Conservation (phyloP, 108 stramenopile species). For the Bacterosira constricta region DNA sequence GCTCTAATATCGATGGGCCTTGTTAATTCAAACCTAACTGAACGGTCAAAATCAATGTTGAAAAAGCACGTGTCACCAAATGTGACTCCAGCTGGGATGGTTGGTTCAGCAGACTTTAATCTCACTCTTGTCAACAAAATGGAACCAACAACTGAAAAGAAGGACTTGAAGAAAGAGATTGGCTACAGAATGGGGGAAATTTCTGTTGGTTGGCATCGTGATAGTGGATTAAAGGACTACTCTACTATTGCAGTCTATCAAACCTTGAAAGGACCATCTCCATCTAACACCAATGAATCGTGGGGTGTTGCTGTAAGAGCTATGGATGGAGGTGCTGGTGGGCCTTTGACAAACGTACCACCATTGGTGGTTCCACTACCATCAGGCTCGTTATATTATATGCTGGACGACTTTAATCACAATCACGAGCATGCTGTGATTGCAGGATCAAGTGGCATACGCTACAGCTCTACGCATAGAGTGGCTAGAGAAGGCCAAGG, state of each 20-base stretch:
- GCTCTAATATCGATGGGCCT: constrained; percentile 53
- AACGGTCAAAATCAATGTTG: constrained; percentile 24
- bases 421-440: constrained; percentile 82
- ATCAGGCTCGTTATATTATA: constrained; percentile 78
- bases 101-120: constrained; percentile 65
- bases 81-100: constrained; percentile 27
- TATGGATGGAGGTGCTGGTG: constrained; percentile 42
- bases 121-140: constrained; percentile 88
- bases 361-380: constrained; percentile 51
- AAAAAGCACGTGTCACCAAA: constrained; percentile 35
- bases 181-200: constrained; percentile 61
- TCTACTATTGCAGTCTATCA: constrained; percentile 85
- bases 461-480: constrained; percentile 73
- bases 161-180: constrained; percentile 63
- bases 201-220: constrained; percentile 91
- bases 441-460: constrained; percentile 49
- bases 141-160: constrained; percentile 49
- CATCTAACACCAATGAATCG: constrained; percentile 22
- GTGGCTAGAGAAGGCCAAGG: constrained; percentile 57
- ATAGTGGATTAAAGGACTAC: constrained; percentile 79
- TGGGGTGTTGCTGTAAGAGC: constrained; percentile 80
- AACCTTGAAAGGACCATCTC: constrained; percentile 16
- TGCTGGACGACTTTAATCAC: constrained; percentile 91
- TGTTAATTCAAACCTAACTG: constrained; percentile 49
- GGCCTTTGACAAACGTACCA: constrained; percentile 22